phyloP scores from a whole-genome alignment of 768 basidiomycete genomes.

The Exidia glandulosa region DNA sequence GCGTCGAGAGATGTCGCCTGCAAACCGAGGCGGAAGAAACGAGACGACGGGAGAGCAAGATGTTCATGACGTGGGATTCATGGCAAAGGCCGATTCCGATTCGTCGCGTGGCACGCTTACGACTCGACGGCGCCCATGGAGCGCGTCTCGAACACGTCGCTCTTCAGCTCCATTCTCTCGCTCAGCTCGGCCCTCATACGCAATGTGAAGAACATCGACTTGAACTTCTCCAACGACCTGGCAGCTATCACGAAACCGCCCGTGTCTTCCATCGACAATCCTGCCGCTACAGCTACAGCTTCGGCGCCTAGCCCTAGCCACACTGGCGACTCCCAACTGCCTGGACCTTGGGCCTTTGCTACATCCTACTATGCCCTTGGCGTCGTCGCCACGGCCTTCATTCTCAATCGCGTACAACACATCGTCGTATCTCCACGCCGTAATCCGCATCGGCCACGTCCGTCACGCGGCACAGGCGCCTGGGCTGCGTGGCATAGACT shows the following conservation, averaged over 20 bases:
- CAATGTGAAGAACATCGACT: background rate
- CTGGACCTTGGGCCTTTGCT: slow-evolving; percentile 61
- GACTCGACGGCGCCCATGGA: background rate
- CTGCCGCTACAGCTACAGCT: background rate
- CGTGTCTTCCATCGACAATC: background rate
- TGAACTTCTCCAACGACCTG: background rate
- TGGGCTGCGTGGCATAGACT: slow-evolving; percentile 11
- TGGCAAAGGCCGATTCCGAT: background rate
- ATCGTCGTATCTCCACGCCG: slow-evolving; percentile 56
- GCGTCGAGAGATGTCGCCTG: background rate
- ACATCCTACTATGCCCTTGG: slow-evolving; percentile 65
- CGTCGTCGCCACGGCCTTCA: slow-evolving; percentile 51
- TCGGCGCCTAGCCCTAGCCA: background rate
- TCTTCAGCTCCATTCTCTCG: background rate
- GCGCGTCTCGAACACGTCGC: background rate
- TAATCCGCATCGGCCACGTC: background rate
- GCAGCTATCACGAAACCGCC: background rate
- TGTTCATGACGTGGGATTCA: background rate
- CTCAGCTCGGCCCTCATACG: background rate
- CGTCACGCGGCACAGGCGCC: background rate
- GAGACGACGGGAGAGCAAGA: background rate
- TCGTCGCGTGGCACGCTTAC: background rate
- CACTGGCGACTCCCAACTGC: slow-evolving; percentile 17
- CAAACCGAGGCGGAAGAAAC: background rate
- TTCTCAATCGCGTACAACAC: slow-evolving; percentile 69